Evolutionary conservation across 495 filamentous ascomycete species (phyloP).

Genomic region (Xylaria castorea): DNA sequence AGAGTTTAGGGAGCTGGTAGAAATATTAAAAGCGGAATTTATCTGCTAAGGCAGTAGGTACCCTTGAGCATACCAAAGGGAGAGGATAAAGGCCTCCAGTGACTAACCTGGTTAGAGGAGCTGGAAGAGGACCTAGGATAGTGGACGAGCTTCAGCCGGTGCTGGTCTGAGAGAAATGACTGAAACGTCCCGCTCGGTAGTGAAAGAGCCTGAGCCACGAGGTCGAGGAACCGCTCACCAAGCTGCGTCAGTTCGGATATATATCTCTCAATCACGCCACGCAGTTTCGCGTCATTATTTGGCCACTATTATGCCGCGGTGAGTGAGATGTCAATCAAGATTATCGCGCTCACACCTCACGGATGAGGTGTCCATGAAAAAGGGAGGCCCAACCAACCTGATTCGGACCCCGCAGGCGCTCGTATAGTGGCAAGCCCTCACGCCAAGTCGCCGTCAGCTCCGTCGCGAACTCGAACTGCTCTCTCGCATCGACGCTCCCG

Average conservation of each 20-base stretch:
- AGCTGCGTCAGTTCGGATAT: slow-evolving; percentile 54
- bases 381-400: slow-evolving; percentile 39
- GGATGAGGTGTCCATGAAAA: not conserved
- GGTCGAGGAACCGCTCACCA: slow-evolving; percentile 55
- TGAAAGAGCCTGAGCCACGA: slow-evolving; percentile 57
- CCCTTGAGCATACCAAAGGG: not conserved
- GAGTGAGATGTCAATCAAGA: not conserved
- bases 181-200: slow-evolving; percentile 52
- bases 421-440: slow-evolving; percentile 48
- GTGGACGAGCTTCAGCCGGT: slow-evolving; percentile 61
- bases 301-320: slow-evolving; percentile 31
- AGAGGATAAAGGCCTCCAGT: not conserved
- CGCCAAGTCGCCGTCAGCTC: slow-evolving; percentile 52
- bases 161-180: slow-evolving; percentile 58
- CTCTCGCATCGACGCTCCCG: slow-evolving; percentile 54
- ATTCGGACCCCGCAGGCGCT: slow-evolving; percentile 61
- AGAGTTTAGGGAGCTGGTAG: not conserved
- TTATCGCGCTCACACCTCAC: not conserved
- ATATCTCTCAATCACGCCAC: slow-evolving; percentile 48
- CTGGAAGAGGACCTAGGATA: slow-evolving; percentile 40
- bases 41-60: not conserved
- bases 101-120: slow-evolving; percentile 1
- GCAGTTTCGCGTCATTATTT: slow-evolving; percentile 25
- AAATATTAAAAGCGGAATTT: not conserved
- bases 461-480: slow-evolving; percentile 64